Evolutionary conservation across 495 filamentous ascomycete genomes (phyloP), one percentile per base, ranked within the genome.

Genomic region (Aspergillus affinis): DNA sequence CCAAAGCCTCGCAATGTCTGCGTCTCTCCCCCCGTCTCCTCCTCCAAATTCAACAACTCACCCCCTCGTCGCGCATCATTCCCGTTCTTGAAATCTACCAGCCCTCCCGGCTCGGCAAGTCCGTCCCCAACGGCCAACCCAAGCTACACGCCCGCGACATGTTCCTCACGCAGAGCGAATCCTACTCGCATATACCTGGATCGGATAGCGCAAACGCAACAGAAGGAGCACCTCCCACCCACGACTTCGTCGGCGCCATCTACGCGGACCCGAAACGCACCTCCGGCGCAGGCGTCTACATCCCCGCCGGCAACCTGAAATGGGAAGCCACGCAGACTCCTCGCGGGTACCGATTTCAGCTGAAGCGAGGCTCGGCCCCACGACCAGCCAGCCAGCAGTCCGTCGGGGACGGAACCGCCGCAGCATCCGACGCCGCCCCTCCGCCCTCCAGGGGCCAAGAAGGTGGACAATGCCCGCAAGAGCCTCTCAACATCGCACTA

Each of bases 31-130:
- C 75, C 6, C 70, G 68, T 23, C 65, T 75, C 17, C 60, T 73
- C 7, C 66, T 78, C 6, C 75, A 78, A 67, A 71, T 78, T 58
- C 75, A 78, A 65, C 75, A 78, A 68, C 53, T 78, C 21, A 55
- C 59, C 4, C 48, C 56, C 30, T 65, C 72, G 4, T 51, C 65
- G 48, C 66, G 69, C 13, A 67, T 68, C 47, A 61, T 73, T 15
- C 72, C 75, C 3, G 69, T 78, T 21, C 65, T 78, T 2, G 75
- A 74, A 48, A 61, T 75, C 58, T 74, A 70, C 69, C 72, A 71
- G 32, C 74, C 75, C 17, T 66, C 72, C 27, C 59, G 66, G 13
- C 65, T 71, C 44, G 71, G 69, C 58, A 59, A 71, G 64, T 54
- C 64, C 64, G 30, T 70, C 60, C 9, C 59, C 47, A 20, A 63